These are phyloP conservation scores for Rhytidhysteron rufulum DNA, from an alignment of 2,329 filamentous ascomycete genomes.

Conservation along the genomic window DNA sequence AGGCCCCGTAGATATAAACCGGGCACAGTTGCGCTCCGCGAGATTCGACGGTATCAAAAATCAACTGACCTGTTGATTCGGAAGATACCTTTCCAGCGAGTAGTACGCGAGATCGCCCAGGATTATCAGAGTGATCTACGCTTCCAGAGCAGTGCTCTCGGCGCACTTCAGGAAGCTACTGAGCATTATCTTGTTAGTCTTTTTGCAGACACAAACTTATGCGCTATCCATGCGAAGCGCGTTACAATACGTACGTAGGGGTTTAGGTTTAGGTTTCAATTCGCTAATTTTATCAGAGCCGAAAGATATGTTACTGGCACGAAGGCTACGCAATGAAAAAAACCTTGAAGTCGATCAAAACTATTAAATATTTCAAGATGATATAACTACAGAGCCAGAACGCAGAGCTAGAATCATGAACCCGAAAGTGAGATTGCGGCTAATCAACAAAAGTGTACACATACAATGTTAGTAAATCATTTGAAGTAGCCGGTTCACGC, in stretches of 20 bases:
- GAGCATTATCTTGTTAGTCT: constrained; percentile 89
- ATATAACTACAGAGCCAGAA: too few species aligned
- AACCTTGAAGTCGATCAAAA: too few species aligned
- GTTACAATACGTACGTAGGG: constrained; percentile 64
- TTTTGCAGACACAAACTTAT: constrained; percentile 87
- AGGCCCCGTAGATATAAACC: constrained; percentile 55
- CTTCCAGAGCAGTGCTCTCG: constrained; percentile 89
- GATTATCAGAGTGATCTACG: constrained; percentile 61
- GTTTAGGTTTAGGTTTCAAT: not conserved
- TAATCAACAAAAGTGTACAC: too few species aligned
- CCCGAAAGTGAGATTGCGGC: too few species aligned
- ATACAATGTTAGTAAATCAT: too few species aligned
- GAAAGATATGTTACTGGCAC: constrained; percentile 93
- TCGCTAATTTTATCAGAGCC: constrained; percentile 46
- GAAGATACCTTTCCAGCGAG: constrained; percentile 69
- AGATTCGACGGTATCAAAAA: constrained; percentile 81
- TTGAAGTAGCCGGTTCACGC: too few species aligned
- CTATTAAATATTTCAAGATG: too few species aligned
- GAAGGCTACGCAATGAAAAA: too few species aligned
- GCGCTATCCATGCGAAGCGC: constrained; percentile 87
- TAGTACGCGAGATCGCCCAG: constrained; percentile 67
- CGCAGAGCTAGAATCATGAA: too few species aligned
- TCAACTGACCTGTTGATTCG: constrained; percentile 77
- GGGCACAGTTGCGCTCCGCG: constrained; percentile 71
- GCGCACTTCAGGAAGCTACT: constrained; percentile 81